Evolutionary conservation across 2,329 filamentous ascomycete species (phyloP), one percentile per base, ranked within the genome.

Genomic region (Phaeosphaeriaceae sp.): DNA sequence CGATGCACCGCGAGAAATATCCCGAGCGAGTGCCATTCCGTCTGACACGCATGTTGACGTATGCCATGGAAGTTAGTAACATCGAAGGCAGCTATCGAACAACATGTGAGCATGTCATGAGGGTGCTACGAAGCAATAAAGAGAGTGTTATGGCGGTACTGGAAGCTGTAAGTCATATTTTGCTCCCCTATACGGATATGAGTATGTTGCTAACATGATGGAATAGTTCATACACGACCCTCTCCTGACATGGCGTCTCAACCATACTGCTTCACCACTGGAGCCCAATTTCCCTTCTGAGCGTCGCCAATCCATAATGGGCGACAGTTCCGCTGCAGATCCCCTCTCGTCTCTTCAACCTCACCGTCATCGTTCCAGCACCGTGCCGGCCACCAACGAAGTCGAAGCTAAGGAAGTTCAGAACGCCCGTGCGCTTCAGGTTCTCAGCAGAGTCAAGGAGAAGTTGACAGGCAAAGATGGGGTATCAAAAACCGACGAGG

Each of bases 11-110:
- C 61, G 95, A 99, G 75, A 99, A 99, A 74, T 99, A 97, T 70
- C 94, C 94, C 0, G 94, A 99, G 76, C 83, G 93, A 43, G 94
- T 99, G 50, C 95, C 94, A 0, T 99, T 99, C 89, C 88, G 95
- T 49, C 81, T 99, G 39, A 99, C 94, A 2, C 86, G 94, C 61
- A 99, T 99, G 94, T 85, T 99, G 76, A 99, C 95, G 0, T 99
- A 97, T 71, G 95, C 95, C 17, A 99, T 99, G 94, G 94, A 99
- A 77, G 94, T 99, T 47, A 97, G 92, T 82, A 99, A 99, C 70
- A 99, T 99, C 60, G 94, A 99, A 75, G 94, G 94, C 63, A 96
- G 91, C 75, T 99, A 96, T 81, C 87, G 95, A 52, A 97, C 96
- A 49, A 97, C 94, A 5, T 99, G 93, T 65, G 95, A 99, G 76